Base-by-base conservation (phyloP, 2,329 filamentous ascomycete genomes). In the Nigrospora osmanthi region DNA sequence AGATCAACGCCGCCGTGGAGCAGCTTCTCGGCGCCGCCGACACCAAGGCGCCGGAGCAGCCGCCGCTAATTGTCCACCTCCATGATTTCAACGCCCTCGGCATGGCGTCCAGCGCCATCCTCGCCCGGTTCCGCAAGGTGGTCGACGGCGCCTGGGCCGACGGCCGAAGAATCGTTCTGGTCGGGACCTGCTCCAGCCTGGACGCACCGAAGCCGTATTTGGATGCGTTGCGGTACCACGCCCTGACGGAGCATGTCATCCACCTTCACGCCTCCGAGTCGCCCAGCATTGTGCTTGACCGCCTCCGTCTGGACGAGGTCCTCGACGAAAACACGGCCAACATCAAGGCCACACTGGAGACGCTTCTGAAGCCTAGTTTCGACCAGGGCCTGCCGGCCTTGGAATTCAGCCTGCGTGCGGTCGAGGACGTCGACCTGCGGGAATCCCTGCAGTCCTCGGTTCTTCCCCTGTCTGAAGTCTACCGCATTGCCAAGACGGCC, bases 11-110 rank as follows among this genome's bases (percentile, higher is more conserved):
- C 31, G 69, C 76, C 7, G 54, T 85, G 36, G 76, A 81, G 39
- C 68, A 74, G 39, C 63, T 85, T n/a, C 63, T 82, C 23, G 63
- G 66, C 38, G 68, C 73, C 3, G 68, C 71, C 4, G 65, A 73
- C 23, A 51, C 61, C 16, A 53, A 61, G 6, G 49, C 52, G 28
- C 39, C 52, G 7, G 55, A 59, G 54, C 58, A 55, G 58, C 72
- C 61, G 17, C 73, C 72, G 19, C 73, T 89, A 9, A 82, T 97
- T 47, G 72, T 94, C 35, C 88, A 88, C 54, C 68, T 95, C 12
- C 80, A 86, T 58, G 88, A 97, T 60, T 86, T 89, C 56, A 81
- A 86, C 43, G 87, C 94, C 51, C 72, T 98, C 10, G 80, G 76
- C 54, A 76, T 78, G 57, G 83, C 85, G 1, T 62, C 76, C 6